A percentile compares a stretch with the other conserved stretches of the same genome.
These are phyloP conservation scores for Trichoderma sp. DNA, from an alignment of 2,329 filamentous ascomycete species.

Conservation along the genomic window DNA sequence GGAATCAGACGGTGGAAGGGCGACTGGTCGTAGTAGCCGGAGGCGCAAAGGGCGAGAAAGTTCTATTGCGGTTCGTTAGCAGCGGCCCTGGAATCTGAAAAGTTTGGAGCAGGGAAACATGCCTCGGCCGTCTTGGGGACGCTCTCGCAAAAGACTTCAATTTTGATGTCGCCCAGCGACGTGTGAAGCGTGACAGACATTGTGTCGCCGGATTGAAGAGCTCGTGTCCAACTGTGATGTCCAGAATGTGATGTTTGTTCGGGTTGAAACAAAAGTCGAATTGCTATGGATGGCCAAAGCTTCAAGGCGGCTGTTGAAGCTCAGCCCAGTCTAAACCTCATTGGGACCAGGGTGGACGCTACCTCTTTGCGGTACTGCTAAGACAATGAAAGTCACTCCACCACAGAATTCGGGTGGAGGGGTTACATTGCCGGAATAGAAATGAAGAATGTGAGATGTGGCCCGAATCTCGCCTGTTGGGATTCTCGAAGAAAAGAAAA, in stretches of 20 bases:
- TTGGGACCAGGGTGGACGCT: not conserved
- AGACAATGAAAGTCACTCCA: not conserved
- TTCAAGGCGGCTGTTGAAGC: conserved; percentile 3
- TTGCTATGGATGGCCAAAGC: not conserved
- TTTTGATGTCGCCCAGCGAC: conserved; percentile 83
- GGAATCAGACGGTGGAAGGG: conserved; percentile 80
- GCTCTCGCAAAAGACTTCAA: conserved; percentile 93
- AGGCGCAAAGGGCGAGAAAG: conserved; percentile 83
- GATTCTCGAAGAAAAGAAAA: not conserved
- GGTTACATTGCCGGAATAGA: conserved; percentile 13
- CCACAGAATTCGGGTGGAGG: conserved; percentile 7
- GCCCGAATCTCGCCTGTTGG: conserved; percentile 3
- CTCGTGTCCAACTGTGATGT: not conserved
- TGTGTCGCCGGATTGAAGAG: not conserved
- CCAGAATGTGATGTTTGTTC: not conserved
- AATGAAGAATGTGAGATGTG: not conserved
- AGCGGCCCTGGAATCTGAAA: not conserved
- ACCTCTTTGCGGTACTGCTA: not conserved
- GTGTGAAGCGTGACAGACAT: conserved; percentile 81
- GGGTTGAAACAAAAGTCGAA: not conserved
- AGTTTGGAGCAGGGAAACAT: conserved; percentile 25
- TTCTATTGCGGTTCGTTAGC: conserved; percentile 52
- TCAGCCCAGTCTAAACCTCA: conserved; percentile 8
- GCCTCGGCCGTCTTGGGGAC: conserved; percentile 90
- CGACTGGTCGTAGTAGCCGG: conserved; percentile 70